Evolutionary conservation across 192 early-diverging fungal species (phyloP).

Genomic region (Neocallimastix lanati): DNA sequence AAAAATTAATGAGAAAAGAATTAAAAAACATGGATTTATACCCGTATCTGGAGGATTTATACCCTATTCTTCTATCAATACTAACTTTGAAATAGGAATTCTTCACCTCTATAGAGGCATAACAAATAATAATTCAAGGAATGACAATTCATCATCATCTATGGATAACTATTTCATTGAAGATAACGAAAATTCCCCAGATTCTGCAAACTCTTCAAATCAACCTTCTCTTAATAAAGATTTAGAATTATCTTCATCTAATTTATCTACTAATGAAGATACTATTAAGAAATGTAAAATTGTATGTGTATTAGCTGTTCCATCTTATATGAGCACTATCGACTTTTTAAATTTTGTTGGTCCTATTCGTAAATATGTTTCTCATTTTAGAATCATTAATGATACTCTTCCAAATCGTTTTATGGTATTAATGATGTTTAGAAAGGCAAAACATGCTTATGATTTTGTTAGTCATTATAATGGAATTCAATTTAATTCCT

Average conservation of each 20-base stretch:
- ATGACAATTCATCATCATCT: not conserved
- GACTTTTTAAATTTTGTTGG: conserved; percentile 80
- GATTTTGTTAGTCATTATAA: conserved; percentile 64
- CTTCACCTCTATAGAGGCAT: not conserved
- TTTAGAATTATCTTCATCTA: too few species aligned
- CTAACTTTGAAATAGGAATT: not conserved
- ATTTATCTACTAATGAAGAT: too few species aligned
- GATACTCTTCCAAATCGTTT: conserved; percentile 56
- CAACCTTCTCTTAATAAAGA: too few species aligned
- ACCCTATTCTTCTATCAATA: not conserved
- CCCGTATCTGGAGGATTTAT: not conserved
- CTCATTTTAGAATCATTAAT: conserved; percentile 52
- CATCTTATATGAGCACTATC: conserved; percentile 67
- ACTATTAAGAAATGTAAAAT: conserved; percentile 2
- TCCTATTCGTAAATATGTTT: conserved; percentile 39
- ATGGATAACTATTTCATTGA: not conserved
- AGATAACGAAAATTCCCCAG: not conserved
- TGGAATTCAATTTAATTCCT: conserved; percentile 63
- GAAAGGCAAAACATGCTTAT: conserved; percentile 26
- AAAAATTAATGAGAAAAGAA: not conserved
- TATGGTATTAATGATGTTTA: conserved; percentile 72
- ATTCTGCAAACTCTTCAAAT: not conserved
- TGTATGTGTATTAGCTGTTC: conserved; percentile 68
- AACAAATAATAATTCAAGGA: not conserved
- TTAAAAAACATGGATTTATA: not conserved